Conservation (phyloP, 2,329 filamentous ascomycete species). For the Sporothrix euskadiensis region DNA sequence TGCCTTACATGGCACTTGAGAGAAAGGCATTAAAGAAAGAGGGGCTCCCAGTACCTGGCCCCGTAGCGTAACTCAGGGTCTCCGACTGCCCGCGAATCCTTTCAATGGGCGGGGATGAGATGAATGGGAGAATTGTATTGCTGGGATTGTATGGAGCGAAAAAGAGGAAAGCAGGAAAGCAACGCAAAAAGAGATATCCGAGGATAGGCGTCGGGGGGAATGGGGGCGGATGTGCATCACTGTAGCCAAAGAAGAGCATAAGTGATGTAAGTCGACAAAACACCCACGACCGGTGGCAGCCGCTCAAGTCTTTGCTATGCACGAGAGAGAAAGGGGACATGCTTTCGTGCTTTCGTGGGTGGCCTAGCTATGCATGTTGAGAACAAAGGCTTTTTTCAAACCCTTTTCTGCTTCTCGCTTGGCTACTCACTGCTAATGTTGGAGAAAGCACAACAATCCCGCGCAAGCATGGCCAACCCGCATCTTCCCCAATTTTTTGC, state of each 20-base stretch:
- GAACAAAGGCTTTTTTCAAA: not conserved
- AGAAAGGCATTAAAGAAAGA: not conserved
- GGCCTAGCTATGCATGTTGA: not conserved
- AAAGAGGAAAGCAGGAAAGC: not conserved
- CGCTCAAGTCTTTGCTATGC: not conserved
- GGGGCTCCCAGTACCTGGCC: not conserved
- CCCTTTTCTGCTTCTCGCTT: not conserved
- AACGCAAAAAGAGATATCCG: not conserved
- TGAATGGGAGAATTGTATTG: not conserved
- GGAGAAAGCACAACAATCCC: slow-evolving; percentile 5
- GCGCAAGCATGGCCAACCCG: slow-evolving; percentile 1
- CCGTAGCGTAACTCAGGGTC: slow-evolving; percentile 17
- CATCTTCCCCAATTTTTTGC: not conserved
- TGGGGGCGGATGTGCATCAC: not conserved
- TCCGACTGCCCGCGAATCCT: slow-evolving; percentile 1
- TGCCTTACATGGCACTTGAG: not conserved
- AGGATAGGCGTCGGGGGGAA: slow-evolving; percentile 7
- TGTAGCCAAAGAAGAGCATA: not conserved
- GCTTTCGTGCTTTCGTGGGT: not conserved
- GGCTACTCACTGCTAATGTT: not conserved
- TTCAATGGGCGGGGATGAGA: not conserved
- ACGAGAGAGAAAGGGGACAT: slow-evolving; percentile 6
- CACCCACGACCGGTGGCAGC: not conserved
- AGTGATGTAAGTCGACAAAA: not conserved
- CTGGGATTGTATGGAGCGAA: no score